Conservation (phyloP, 164 flowering plant genomes). For the Nymphaea colorata region DNA sequence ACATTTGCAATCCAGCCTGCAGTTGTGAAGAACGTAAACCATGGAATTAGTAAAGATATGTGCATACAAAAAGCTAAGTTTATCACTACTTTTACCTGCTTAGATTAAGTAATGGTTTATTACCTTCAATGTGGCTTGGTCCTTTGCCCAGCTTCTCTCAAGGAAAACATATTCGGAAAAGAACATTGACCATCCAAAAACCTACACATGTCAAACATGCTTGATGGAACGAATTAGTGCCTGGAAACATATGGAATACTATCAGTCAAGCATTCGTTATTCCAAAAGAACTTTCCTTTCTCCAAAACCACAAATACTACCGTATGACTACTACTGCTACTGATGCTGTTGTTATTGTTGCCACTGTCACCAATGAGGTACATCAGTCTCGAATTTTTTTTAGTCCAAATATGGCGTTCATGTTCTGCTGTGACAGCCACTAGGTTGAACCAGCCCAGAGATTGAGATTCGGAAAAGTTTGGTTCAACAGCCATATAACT, state of each 20-base stretch:
- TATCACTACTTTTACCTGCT: neutral
- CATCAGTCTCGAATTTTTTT: too few relatives aligned
- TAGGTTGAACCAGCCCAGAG: too few relatives aligned
- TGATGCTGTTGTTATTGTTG: too few relatives aligned
- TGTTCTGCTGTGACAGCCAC: too few relatives aligned
- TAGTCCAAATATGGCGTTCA: too few relatives aligned
- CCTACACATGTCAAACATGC: constrained; percentile 24
- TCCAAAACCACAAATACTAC: too few relatives aligned
- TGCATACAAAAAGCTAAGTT: neutral
- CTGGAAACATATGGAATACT: neutral
- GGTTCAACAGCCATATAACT: too few relatives aligned
- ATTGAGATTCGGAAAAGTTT: too few relatives aligned
- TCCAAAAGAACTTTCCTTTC: too few relatives aligned
- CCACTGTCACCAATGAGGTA: too few relatives aligned
- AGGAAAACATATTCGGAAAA: constrained; percentile 89
- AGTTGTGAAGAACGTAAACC: constrained; percentile 12
- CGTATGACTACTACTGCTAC: too few relatives aligned
- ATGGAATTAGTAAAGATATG: neutral
- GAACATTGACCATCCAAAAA: constrained; percentile 99
- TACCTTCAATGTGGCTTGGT: constrained; percentile 87
- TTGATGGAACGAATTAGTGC: neutral
- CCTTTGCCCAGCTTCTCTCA: constrained; percentile 96
- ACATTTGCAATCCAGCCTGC: constrained; percentile 70
- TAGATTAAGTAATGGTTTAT: neutral
- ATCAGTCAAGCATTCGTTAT: too few relatives aligned